Base-by-base conservation (phyloP, 2,329 filamentous ascomycete species). In the Alternaria arborescens region DNA sequence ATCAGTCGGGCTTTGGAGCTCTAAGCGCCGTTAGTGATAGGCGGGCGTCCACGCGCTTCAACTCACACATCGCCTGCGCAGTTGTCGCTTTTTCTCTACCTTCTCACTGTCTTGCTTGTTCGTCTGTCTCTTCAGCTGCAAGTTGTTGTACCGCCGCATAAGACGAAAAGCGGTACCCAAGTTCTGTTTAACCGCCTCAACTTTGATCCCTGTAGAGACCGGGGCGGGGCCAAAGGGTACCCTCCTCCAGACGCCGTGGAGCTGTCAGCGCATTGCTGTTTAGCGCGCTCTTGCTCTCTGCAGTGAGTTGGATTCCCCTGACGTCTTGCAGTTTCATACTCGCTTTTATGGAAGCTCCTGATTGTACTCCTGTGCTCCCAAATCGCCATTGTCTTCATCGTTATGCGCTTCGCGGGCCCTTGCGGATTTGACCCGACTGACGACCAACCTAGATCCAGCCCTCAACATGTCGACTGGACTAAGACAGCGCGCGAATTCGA, bases 391-490 rank as follows among this genome's bases (percentile, higher is more conserved):
- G 54, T 43, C 60, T 61, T 61, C 58, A 69, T 63, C 69, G 67
- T 63, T 64, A 77, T 77, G 75, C 70, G 70, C 75, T 65, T 61
- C 63, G 66, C 65, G 64, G 60, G 65, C 67, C 57, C 57, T 61
- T 62, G 57, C 66, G 64, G 63, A 67, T 41, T 62, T 52, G 58
- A 71, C 62, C 60, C 57, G 55, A 75, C 75, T 77, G 70, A 78
- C 76, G 56, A 67, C 58, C 64, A 63, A 54, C 58, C 59, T 51
- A 77, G 74, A 66, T 55, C 68, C 63, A 67, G 69, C 70, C 65
- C 42, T 53, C 58, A 76, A 58, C 64, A 84, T 84, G 82, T 83
- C 82, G 66, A 71, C 75, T 70, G 80, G 79, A 62, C 75, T 78
- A 62, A 67, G 79, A 65, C 79, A 80, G 60, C 77, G 78, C 61